These are phyloP conservation scores for Apocynum venetum DNA, from an alignment of 257 asterid genomes.

Conservation along the genomic window DNA sequence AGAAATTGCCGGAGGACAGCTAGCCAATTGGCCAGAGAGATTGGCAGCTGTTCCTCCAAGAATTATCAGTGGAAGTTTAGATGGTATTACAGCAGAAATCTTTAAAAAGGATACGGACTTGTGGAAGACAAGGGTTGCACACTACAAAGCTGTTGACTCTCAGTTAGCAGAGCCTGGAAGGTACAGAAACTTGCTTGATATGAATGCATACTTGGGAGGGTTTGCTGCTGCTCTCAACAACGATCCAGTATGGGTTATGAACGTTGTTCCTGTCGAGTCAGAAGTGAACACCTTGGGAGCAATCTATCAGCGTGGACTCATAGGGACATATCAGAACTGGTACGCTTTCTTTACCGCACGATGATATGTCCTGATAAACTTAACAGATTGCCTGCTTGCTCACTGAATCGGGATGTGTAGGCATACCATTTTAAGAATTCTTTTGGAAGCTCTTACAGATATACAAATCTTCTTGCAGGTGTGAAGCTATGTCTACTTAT, in stretches of 20 bases:
- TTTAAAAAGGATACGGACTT: constrained; percentile 45
- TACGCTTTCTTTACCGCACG: constrained; percentile 15
- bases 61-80: constrained; percentile 46
- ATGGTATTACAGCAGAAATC: constrained; percentile 46
- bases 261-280: constrained; percentile 64
- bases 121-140: constrained; percentile 69
- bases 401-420: neutral
- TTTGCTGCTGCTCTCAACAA: constrained; percentile 80
- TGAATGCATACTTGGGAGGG: constrained; percentile 88
- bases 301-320: constrained; percentile 79
- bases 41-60: constrained; percentile 74
- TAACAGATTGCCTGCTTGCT: neutral
- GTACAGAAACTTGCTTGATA: constrained; percentile 83
- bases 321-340: constrained; percentile 92
- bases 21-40: constrained; percentile 81
- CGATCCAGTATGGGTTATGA: constrained; percentile 92
- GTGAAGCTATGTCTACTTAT: constrained; percentile 93
- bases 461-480: constrained; percentile 36
- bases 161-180: constrained; percentile 80
- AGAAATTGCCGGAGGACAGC: constrained; percentile 62
- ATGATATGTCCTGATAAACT: neutral
- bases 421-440: neutral
- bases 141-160: constrained; percentile 59
- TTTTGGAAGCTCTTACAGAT: constrained; percentile 7
- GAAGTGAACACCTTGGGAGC: constrained; percentile 61